phyloP scores from a whole-genome alignment of 2,329 filamentous ascomycete genomes.

The Aspergillus piperis region DNA sequence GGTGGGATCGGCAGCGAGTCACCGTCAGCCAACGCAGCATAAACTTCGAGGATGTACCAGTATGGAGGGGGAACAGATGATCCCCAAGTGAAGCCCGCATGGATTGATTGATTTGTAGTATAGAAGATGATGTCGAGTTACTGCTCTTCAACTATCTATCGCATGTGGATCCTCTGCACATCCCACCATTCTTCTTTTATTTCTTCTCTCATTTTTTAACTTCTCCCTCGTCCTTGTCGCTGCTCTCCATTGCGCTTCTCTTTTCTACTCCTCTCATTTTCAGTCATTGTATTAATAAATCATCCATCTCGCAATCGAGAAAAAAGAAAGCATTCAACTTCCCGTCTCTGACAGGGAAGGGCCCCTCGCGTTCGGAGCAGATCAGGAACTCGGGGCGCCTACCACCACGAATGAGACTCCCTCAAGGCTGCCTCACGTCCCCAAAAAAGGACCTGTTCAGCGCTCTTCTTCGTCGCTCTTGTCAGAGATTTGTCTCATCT shows the following conservation, averaged over 20 bases:
- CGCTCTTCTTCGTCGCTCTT: not conserved
- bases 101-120: too few relatives aligned
- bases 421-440: slow-evolving; percentile 11
- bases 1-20: slow-evolving; percentile 24
- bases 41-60: not conserved
- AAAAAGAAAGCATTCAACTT: not conserved
- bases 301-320: not conserved
- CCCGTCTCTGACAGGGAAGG: slow-evolving; percentile 1
- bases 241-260: not conserved
- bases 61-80: not conserved
- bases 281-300: not conserved
- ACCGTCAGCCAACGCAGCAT: slow-evolving; percentile 28
- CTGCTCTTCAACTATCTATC: too few relatives aligned
- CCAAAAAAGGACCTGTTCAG: slow-evolving; percentile 3
- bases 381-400: slow-evolving; percentile 31
- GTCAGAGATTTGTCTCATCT: slow-evolving; percentile 5
- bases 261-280: not conserved
- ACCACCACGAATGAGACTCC: slow-evolving; percentile 19
- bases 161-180: not conserved
- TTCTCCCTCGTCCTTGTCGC: not conserved
- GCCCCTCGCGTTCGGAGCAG: slow-evolving; percentile 12
- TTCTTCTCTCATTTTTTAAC: not conserved
- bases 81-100: too few relatives aligned
- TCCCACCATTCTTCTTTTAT: not conserved
- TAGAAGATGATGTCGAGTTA: too few relatives aligned